Percentiles rank a stretch among this genome's conserved stretches.
Conservation (phyloP, 1,284 basidiomycete species). For the Tremellales sp. region DNA sequence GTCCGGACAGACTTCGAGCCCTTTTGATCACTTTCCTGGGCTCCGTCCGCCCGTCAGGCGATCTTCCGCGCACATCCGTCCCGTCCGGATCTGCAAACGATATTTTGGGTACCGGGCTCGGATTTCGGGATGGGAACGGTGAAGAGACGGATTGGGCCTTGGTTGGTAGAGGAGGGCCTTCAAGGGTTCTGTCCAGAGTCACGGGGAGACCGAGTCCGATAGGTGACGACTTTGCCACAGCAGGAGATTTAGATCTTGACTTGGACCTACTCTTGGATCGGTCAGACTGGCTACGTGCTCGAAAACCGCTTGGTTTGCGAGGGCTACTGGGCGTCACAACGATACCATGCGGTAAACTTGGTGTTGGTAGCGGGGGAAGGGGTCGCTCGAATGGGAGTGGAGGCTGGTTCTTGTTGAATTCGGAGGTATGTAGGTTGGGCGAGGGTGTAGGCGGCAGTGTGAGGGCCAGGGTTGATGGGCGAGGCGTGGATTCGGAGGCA, state of each 20-base stretch:
- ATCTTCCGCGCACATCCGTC: background rate
- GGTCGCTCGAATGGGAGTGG: slow-evolving; percentile 26
- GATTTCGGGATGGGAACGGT: slow-evolving; percentile 30
- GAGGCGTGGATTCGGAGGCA: background rate
- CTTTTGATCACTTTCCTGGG: slow-evolving; percentile 22
- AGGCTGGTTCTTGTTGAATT: slow-evolving; percentile 17
- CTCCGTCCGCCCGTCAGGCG: slow-evolving; percentile 7
- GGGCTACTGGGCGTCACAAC: slow-evolving; percentile 43
- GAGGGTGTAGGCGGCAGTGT: slow-evolving; percentile 1
- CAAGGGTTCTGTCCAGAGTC: slow-evolving; percentile 4
- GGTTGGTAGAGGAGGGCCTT: slow-evolving; percentile 9
- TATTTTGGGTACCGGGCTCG: slow-evolving; percentile 33
- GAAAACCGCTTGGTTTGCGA: slow-evolving; percentile 11
- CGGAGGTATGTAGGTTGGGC: slow-evolving; percentile 1
- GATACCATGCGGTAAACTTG: slow-evolving; percentile 26
- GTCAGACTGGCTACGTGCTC: slow-evolving; percentile 2
- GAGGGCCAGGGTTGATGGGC: slow-evolving; percentile 3
- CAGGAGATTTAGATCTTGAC: slow-evolving; percentile 16
- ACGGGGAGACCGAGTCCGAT: slow-evolving; percentile 41
- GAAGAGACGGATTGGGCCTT: slow-evolving; percentile 35
- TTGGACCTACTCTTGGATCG: slow-evolving; percentile 12
- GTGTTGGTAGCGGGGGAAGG: slow-evolving; percentile 28
- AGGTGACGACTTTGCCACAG: slow-evolving; percentile 7
- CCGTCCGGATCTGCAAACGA: slow-evolving; percentile 27
- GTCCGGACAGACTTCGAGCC: slow-evolving; percentile 37